phyloP scores from a whole-genome alignment of 2,329 filamentous ascomycete species.

The Curvularia eragrostidis region DNA sequence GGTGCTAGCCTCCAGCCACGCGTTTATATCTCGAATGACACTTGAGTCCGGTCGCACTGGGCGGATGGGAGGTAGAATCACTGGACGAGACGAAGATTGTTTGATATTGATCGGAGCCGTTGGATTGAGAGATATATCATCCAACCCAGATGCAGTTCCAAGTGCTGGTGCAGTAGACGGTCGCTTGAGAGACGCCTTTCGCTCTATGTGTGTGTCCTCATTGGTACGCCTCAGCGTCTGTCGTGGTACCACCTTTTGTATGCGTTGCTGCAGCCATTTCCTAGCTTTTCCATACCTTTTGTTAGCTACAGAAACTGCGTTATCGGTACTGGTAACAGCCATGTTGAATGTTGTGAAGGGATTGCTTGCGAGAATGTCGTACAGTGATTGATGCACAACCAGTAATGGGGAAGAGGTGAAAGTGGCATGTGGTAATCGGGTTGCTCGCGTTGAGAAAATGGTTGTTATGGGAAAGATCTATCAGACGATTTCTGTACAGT shows the following conservation, averaged over 20 bases:
- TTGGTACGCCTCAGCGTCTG: conserved; percentile 13
- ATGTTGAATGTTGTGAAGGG: conserved; percentile 23
- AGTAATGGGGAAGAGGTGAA: conserved; percentile 13
- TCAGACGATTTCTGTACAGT: background rate
- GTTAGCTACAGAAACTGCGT: conserved; percentile 14
- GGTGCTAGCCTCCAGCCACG: conserved; percentile 43
- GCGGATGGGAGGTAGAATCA: conserved; percentile 27
- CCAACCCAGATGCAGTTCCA: conserved; percentile 1
- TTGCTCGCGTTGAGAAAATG: background rate
- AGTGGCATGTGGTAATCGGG: background rate
- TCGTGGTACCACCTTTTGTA: conserved; percentile 30
- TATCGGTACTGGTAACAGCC: conserved; percentile 28
- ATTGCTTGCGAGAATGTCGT: conserved; percentile 23
- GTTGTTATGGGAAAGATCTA: background rate
- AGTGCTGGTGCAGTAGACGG: conserved; percentile 37
- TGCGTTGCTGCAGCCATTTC: conserved; percentile 36
- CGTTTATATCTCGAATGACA: conserved; percentile 38
- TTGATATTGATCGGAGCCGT: conserved; percentile 17
- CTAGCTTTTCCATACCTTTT: conserved; percentile 29
- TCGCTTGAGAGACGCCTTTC: conserved; percentile 23
- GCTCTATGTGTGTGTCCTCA: conserved; percentile 8
- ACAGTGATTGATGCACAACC: conserved; percentile 21
- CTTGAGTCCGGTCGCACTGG: conserved; percentile 35
- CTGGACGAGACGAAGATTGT: conserved; percentile 14
- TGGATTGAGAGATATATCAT: conserved; percentile 8